Percentiles rank a stretch among this genome's conserved stretches.
These are phyloP conservation scores for Zygoascus bituminiphila DNA, from an alignment of 805 yeast species.

Conservation along the genomic window DNA sequence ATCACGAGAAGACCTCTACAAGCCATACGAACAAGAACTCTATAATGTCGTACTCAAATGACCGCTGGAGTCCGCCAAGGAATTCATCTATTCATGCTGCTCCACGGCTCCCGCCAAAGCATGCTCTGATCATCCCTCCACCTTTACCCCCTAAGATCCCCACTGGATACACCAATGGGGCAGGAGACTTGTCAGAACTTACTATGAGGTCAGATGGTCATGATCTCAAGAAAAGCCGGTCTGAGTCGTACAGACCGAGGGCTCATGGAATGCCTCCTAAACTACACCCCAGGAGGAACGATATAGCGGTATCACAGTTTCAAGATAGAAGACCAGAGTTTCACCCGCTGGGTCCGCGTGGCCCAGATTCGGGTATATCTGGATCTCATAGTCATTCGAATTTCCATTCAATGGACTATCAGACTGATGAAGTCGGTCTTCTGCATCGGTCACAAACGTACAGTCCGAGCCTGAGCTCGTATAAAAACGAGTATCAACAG, in stretches of 20 bases:
- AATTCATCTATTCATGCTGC: no score
- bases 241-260: background rate
- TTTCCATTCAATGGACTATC: background rate
- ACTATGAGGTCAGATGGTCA: background rate
- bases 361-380: background rate
- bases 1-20: no score
- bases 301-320: slow-evolving; percentile 7
- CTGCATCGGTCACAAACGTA: background rate
- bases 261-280: background rate
- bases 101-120: background rate
- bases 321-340: slow-evolving; percentile 11
- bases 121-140: background rate
- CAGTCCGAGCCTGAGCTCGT: background rate
- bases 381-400: background rate
- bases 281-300: background rate
- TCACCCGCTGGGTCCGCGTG: slow-evolving; percentile 17
- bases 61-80: background rate
- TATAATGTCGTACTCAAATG: background rate
- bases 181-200: background rate
- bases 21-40: no score
- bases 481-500: background rate
- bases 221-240: background rate
- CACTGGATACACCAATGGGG: background rate
- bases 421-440: background rate
- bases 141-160: background rate